Evolutionary conservation across 1,139 yeast genomes (phyloP), one percentile per base, ranked within the genome.

Genomic region (Scheffersomyces titani): DNA sequence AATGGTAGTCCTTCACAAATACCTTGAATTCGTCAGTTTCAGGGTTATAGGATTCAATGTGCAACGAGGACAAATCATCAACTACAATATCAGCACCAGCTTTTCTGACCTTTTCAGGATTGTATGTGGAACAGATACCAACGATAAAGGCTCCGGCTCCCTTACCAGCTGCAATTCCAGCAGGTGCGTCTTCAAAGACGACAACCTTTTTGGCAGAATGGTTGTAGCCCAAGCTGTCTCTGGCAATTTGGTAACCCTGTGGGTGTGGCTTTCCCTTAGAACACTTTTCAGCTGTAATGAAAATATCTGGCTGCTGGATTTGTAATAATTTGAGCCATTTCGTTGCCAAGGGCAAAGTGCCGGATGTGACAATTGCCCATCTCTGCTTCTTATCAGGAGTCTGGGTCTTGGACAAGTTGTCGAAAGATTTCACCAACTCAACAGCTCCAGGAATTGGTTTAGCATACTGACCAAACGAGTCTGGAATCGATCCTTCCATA

Each of bases 341-440:
- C 62, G 87, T 78, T 54, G 96, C 96, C 77, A 90, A 82, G 50
- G 85, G 88, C 64, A 81, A 78, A 57, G 94, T 88, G 64, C 96
- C 97, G 49, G 92, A 87, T 46, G 97, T 90, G 59, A 90, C 96
- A 68, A 90, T 89, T 59, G 92, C 93, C 92, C 93, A 89, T 71
- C 84, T 77, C 69, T 80, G 84, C 64, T 73, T 59, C 59, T 77
- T 76, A 69, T 72, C 72, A 60, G 71, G 82, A 68, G 81, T 85
- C 73, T 70, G 55, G 53, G 67, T 65, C 64, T 63, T 77, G 54
- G 83, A 78, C 57, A 65, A 70, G 51, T 75, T 63, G 64, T 80
- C 83, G 58, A 89, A 80, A 16, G 82, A 74, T 66, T 84, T 80
- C 61, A 88, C 86, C 62, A 89, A 77, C 63, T 85, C 86, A 51